Percentiles rank a stretch among this genome's conserved stretches.
Evolutionary conservation across 345 rosid genomes (phyloP).

Genomic region (Kandelia obovata): DNA sequence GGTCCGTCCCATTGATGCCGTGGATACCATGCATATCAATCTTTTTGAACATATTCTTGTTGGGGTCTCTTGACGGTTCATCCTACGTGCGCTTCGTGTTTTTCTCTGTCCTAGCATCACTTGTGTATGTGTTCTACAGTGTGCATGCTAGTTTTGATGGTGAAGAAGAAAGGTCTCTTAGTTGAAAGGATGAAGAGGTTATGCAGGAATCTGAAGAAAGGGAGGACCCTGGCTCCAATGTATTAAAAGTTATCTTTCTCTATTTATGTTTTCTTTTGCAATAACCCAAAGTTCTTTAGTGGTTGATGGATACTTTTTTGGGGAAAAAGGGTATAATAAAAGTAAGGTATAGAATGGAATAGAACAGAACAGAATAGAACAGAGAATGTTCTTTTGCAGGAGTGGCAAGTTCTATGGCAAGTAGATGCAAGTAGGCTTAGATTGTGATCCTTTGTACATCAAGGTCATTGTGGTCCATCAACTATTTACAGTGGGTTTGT

Average conservation of each 20-base stretch:
- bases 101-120: conserved; percentile 56
- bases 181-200: conserved; percentile 39
- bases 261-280: background rate
- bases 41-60: conserved; percentile 71
- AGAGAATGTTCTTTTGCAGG: conserved; percentile 5
- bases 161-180: conserved; percentile 42
- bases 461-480: conserved; percentile 17
- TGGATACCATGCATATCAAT: conserved; percentile 81
- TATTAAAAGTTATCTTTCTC: conserved; percentile 25
- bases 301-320: conserved; percentile 16
- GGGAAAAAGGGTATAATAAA: too few species aligned
- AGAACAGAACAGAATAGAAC: conserved; percentile 9
- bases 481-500: background rate
- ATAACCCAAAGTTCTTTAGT: conserved; percentile 1
- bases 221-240: conserved; percentile 34
- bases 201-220: conserved; percentile 37
- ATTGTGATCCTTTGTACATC: conserved; percentile 14
- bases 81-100: conserved; percentile 69
- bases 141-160: conserved; percentile 93
- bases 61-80: conserved; percentile 65
- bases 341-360: background rate
- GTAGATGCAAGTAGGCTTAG: background rate
- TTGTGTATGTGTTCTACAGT: conserved; percentile 72
- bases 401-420: conserved; percentile 20
- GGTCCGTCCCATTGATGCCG: conserved; percentile 95